These are phyloP conservation scores for Forsythia suspensa DNA, from an alignment of 257 asterid species.

Conservation along the genomic window DNA sequence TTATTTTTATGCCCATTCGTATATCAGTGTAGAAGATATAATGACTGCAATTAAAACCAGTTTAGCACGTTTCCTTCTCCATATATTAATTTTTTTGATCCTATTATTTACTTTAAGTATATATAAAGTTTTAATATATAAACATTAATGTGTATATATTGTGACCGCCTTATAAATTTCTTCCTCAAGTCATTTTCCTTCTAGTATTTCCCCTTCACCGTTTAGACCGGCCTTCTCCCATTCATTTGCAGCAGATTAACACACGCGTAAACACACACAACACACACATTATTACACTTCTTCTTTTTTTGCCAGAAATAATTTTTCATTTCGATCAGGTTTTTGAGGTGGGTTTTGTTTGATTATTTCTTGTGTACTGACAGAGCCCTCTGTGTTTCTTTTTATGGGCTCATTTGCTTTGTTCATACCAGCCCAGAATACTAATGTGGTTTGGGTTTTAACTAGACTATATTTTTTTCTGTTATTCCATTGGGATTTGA, in stretches of 20 bases:
- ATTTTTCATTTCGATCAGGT: background rate
- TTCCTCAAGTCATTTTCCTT: constrained; percentile 27
- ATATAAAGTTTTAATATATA: background rate
- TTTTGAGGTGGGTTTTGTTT: constrained; percentile 15
- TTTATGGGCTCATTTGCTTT: background rate
- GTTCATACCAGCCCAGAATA: background rate
- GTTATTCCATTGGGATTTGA: constrained; percentile 35
- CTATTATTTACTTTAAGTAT: background rate
- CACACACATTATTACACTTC: background rate
- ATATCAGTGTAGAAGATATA: constrained; percentile 27
- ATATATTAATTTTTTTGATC: constrained; percentile 7
- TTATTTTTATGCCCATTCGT: constrained; percentile 15
- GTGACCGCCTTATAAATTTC: constrained; percentile 41
- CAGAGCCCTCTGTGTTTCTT: background rate
- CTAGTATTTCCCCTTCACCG: constrained; percentile 32
- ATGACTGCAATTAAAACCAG: constrained; percentile 25
- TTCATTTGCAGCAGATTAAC: constrained; percentile 6
- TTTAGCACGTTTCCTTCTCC: constrained; percentile 40
- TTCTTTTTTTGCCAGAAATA: background rate
- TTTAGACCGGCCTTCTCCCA: constrained; percentile 29
- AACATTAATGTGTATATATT: background rate
- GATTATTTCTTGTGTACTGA: background rate
- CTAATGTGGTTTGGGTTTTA: constrained; percentile 21
- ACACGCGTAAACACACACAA: constrained; percentile 11
- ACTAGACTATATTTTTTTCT: constrained; percentile 11